Evolutionary conservation across 1,139 yeast species (phyloP).

Genomic region (Blastobotrys ciferrii): DNA sequence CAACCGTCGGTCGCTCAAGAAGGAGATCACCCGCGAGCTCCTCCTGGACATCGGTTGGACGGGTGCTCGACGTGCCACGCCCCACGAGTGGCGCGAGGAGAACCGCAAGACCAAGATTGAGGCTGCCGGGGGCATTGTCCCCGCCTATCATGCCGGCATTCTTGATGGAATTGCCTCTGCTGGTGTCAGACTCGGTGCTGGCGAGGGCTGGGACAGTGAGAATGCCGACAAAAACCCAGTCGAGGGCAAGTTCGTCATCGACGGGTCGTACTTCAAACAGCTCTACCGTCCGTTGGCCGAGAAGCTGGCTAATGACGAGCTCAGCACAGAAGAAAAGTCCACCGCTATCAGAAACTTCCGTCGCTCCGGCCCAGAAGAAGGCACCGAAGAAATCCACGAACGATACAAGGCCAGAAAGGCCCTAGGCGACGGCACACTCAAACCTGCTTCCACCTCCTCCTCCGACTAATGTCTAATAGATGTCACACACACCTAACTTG

Average conservation of each 20-base stretch:
- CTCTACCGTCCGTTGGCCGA: constrained; percentile 27
- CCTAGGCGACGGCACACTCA: constrained; percentile 6
- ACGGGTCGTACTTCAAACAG: constrained; percentile 28
- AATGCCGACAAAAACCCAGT: constrained; percentile 9
- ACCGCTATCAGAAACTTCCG: constrained; percentile 28
- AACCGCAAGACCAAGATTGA: constrained; percentile 66
- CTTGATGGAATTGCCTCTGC: constrained; percentile 56
- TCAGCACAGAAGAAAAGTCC: constrained; percentile 25
- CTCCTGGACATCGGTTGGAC: constrained; percentile 85
- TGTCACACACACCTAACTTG: background rate
- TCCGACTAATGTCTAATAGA: background rate
- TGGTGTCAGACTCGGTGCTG: constrained; percentile 62
- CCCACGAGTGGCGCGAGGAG: constrained; percentile 68
- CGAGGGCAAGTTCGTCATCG: constrained; percentile 31
- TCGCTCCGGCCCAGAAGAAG: constrained; percentile 33
- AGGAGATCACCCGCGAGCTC: constrained; percentile 50
- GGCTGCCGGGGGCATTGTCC: constrained; percentile 72
- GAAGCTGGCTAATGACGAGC: constrained; percentile 22
- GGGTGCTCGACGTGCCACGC: constrained; percentile 71
- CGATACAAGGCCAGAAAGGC: constrained; percentile 28
- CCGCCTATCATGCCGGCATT: constrained; percentile 73
- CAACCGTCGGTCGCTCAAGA: constrained; percentile 27
- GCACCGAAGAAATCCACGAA: constrained; percentile 28
- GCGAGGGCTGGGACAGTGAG: constrained; percentile 64
- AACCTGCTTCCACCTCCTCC: background rate